Percentiles rank a stretch among this genome's conserved stretches.
phyloP scores from a whole-genome alignment of 345 rosid species.

The Limnanthes douglasii region DNA sequence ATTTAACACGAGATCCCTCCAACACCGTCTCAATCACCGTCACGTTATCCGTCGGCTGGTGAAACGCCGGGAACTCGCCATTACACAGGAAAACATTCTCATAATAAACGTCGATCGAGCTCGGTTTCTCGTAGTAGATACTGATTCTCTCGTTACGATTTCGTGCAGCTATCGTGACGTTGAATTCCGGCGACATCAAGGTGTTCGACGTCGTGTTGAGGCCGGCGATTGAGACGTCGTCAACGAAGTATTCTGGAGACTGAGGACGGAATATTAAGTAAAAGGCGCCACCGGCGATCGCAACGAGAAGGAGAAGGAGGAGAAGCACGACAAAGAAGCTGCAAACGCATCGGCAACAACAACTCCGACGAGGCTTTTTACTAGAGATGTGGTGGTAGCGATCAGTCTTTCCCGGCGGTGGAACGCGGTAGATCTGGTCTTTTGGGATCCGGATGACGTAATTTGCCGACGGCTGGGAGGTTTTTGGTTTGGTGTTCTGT shows the following conservation, averaged over 20 bases:
- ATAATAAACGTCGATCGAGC: slow-evolving; percentile 28
- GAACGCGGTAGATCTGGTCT: slow-evolving; percentile 77
- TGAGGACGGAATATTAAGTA: slow-evolving; percentile 60
- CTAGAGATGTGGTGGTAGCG: slow-evolving; percentile 42
- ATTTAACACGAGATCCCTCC: slow-evolving; percentile 30
- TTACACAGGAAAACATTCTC: slow-evolving; percentile 18
- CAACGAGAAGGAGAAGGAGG: slow-evolving; percentile 25
- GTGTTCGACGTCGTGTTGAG: slow-evolving; percentile 35
- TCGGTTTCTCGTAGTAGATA: slow-evolving; percentile 33
- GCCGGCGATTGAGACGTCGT: slow-evolving; percentile 31
- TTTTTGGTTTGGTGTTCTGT: no score
- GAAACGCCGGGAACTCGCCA: slow-evolving; percentile 40
- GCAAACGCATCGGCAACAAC: slow-evolving; percentile 36
- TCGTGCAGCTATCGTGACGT: slow-evolving; percentile 36
- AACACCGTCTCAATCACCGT: slow-evolving; percentile 30
- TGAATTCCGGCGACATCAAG: slow-evolving; percentile 33
- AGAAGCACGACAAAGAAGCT: slow-evolving; percentile 16
- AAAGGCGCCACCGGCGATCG: slow-evolving; percentile 28
- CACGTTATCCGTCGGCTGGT: slow-evolving; percentile 47
- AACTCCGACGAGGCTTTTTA: slow-evolving; percentile 14
- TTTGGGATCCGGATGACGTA: slow-evolving; percentile 83
- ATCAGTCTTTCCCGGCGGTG: slow-evolving; percentile 67
- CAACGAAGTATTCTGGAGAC: slow-evolving; percentile 38
- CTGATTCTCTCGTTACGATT: slow-evolving; percentile 65
- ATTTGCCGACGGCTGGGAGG: slow-evolving; percentile 38